A percentile compares a stretch with the other conserved stretches of the same genome.
phyloP scores from a whole-genome alignment of 495 filamentous ascomycete species.

The Chaetomidium leptoderma region DNA sequence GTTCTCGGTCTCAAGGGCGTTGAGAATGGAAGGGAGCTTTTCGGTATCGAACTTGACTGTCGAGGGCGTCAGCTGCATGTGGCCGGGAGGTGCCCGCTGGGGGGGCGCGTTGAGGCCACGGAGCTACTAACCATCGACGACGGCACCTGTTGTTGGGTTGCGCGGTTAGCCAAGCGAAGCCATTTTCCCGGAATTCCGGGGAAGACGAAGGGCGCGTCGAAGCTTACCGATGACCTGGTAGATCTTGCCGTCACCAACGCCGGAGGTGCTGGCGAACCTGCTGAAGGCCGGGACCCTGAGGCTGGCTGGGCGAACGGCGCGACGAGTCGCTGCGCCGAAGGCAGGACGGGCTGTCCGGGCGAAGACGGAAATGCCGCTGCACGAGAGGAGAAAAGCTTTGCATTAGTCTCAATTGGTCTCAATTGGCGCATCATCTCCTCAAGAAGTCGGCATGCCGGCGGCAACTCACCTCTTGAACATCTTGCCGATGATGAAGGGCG shows the following conservation, averaged over 20 bases:
- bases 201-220: neutral
- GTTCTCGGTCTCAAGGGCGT: constrained; percentile 88
- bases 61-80: constrained; percentile 24
- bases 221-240: constrained; percentile 60
- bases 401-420: constrained; percentile 45
- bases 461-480: constrained; percentile 84
- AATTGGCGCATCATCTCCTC: constrained; percentile 31
- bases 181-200: constrained; percentile 14
- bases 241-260: constrained; percentile 70
- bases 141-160: constrained; percentile 56
- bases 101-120: neutral
- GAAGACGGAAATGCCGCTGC: constrained; percentile 77
- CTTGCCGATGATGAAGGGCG: constrained; percentile 56
- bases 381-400: constrained; percentile 27
- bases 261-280: constrained; percentile 66
- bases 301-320: constrained; percentile 63
- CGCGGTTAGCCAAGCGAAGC: constrained; percentile 35
- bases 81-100: neutral
- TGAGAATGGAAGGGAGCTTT: constrained; percentile 93
- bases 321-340: constrained; percentile 61
- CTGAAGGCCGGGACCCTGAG: constrained; percentile 56
- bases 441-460: neutral
- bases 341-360: constrained; percentile 71
- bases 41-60: constrained; percentile 89
- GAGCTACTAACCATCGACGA: constrained; percentile 64